Percentiles rank a stretch among this genome's conserved stretches.
Evolutionary conservation across 1,284 basidiomycete genomes (phyloP).

Genomic region (Peniophora sp.): DNA sequence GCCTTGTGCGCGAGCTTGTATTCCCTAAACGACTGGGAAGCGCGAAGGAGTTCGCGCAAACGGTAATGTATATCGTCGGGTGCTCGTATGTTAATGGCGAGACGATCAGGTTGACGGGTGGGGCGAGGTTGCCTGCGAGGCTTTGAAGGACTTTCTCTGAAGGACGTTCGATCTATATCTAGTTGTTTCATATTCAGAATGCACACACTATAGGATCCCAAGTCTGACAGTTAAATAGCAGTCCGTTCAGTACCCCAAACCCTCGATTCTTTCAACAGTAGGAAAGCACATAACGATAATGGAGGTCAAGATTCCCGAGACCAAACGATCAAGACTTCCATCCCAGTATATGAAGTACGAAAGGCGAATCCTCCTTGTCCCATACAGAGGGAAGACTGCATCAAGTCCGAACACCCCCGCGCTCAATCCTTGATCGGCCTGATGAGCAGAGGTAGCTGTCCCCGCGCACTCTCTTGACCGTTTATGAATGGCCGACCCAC

Average conservation of each 20-base stretch:
- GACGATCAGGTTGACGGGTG: slow-evolving; percentile 43
- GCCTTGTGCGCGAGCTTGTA: slow-evolving; percentile 9
- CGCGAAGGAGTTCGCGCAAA: slow-evolving; percentile 41
- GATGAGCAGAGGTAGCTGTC: background rate
- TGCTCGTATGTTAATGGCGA: slow-evolving; percentile 52
- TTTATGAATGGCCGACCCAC: background rate
- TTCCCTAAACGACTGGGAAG: slow-evolving; percentile 13
- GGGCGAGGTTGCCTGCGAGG: slow-evolving; percentile 23
- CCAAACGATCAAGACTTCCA: too few relatives aligned
- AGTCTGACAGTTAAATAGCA: too few relatives aligned
- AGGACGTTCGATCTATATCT: too few relatives aligned
- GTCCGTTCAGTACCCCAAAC: too few relatives aligned
- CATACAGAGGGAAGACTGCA: too few relatives aligned
- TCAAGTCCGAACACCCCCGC: too few relatives aligned
- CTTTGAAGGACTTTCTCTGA: too few relatives aligned
- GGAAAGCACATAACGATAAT: background rate
- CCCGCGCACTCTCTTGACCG: background rate
- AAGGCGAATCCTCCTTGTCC: too few relatives aligned
- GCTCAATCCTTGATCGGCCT: background rate
- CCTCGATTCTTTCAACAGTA: too few relatives aligned
- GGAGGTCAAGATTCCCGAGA: background rate
- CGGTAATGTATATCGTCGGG: slow-evolving; percentile 43
- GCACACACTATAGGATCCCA: too few relatives aligned
- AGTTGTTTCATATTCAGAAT: too few relatives aligned
- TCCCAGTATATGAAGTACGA: too few relatives aligned